phyloP scores from a whole-genome alignment of 805 yeast species.

The Crinitomyces ghanaensis region DNA sequence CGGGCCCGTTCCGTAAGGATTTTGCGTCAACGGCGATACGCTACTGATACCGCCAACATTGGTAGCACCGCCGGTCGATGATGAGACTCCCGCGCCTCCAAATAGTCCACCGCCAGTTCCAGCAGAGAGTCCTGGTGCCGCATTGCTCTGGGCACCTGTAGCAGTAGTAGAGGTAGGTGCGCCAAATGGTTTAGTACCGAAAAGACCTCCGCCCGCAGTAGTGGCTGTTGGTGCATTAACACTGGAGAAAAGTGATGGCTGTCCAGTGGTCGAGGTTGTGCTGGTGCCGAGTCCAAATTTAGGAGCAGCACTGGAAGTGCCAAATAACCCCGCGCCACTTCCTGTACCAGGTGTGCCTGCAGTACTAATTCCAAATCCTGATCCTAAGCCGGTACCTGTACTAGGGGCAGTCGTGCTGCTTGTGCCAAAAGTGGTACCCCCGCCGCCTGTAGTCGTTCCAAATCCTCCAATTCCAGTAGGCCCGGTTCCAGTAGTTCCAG shows the following conservation, averaged over 20 bases:
- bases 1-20: conserved; percentile 76
- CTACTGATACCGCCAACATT: no score
- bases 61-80: no score
- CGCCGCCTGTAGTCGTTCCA: neutral
- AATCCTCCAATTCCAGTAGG: conserved; percentile 4
- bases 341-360: no score
- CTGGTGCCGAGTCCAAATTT: no score
- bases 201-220: conserved; percentile 23
- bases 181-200: conserved; percentile 19
- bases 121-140: neutral
- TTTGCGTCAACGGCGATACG: no score
- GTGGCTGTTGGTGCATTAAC: conserved; percentile 6
- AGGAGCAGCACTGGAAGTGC: no score
- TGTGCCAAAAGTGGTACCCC: conserved; percentile 12
- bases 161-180: conserved; percentile 2
- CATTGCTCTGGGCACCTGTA: conserved; percentile 13
- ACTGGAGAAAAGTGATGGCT: conserved; percentile 3
- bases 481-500: conserved; percentile 7
- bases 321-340: no score
- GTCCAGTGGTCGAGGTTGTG: conserved; percentile 3
- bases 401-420: conserved; percentile 19
- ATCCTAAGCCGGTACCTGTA: conserved; percentile 23
- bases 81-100: no score
- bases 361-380: conserved; percentile 14
- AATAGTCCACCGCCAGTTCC: conserved; percentile 3